These are phyloP conservation scores for Panicum miliaceum DNA, from an alignment of 176 grass and related monocot species.

Conservation along the genomic window DNA sequence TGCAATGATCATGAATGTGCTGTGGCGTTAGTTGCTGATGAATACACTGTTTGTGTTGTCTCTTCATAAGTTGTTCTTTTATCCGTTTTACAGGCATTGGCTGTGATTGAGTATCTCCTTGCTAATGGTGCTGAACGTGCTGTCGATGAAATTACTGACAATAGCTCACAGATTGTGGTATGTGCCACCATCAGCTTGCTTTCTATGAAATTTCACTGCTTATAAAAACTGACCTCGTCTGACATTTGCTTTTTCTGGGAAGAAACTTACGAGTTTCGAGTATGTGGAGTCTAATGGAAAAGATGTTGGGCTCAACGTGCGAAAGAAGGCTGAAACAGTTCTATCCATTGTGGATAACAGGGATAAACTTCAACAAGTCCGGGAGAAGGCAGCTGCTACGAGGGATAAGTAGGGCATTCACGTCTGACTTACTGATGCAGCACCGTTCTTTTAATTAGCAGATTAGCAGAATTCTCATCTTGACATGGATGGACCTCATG, in stretches of 20 bases:
- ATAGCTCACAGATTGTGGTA: conserved; percentile 68
- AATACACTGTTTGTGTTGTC: background rate
- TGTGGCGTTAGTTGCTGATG: conserved; percentile 42
- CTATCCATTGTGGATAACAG: conserved; percentile 68
- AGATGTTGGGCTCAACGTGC: conserved; percentile 72
- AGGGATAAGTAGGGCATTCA: conserved; percentile 64
- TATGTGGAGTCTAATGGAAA: conserved; percentile 75
- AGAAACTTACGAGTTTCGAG: conserved; percentile 62
- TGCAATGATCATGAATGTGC: conserved; percentile 62
- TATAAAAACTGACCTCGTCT: background rate
- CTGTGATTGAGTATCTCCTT: conserved; percentile 76
- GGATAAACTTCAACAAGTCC: conserved; percentile 72
- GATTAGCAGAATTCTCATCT: background rate
- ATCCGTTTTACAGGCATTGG: conserved; percentile 58
- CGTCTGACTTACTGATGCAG: background rate
- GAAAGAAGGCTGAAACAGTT: conserved; percentile 73
- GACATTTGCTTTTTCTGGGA: conserved; percentile 22
- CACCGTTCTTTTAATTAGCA: too few relatives aligned
- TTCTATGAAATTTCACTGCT: background rate
- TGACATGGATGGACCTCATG: background rate
- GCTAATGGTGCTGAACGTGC: conserved; percentile 70
- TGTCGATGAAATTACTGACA: conserved; percentile 62
- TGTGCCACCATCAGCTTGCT: background rate
- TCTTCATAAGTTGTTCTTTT: background rate
- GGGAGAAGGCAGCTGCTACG: conserved; percentile 61